A percentile compares a stretch with the other conserved stretches of the same genome.
phyloP scores from a whole-genome alignment of 2,329 filamentous ascomycete species.

The Truncatella angustata region DNA sequence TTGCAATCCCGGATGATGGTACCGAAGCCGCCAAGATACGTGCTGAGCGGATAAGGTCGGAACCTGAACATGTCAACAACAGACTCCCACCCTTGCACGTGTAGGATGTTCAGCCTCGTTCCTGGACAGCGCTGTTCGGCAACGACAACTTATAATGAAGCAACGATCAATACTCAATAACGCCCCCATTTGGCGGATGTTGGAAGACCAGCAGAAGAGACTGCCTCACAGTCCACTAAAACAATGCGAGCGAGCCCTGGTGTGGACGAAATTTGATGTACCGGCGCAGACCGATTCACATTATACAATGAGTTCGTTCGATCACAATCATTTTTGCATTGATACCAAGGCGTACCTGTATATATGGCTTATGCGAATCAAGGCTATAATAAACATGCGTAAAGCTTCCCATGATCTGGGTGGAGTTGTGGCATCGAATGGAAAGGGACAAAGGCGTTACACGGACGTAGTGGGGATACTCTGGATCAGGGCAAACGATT shows the following conservation, averaged over 20 bases:
- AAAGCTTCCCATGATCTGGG: constrained; percentile 2
- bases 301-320: background rate
- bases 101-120: background rate
- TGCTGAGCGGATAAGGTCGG: constrained; percentile 45
- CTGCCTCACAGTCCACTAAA: too few relatives aligned
- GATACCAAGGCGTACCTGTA: constrained; percentile 6
- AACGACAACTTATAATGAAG: too few relatives aligned
- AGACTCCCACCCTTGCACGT: constrained; percentile 8
- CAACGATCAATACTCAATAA: too few relatives aligned
- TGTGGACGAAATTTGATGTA: background rate
- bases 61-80: constrained; percentile 33
- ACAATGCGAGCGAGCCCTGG: too few relatives aligned
- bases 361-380: background rate
- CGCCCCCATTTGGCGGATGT: too few relatives aligned
- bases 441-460: background rate
- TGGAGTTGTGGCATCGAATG: background rate
- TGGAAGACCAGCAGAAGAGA: background rate
- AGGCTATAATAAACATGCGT: background rate
- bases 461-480: background rate
- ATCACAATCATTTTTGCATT: constrained; percentile 3
- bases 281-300: background rate
- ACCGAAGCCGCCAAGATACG: constrained; percentile 67
- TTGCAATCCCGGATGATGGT: constrained; percentile 62
- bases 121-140: background rate
- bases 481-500: constrained; percentile 1